Evolutionary conservation across 1,284 basidiomycete species (phyloP), one percentile per base, ranked within the genome.

Genomic region (Schizophyllum commune): DNA sequence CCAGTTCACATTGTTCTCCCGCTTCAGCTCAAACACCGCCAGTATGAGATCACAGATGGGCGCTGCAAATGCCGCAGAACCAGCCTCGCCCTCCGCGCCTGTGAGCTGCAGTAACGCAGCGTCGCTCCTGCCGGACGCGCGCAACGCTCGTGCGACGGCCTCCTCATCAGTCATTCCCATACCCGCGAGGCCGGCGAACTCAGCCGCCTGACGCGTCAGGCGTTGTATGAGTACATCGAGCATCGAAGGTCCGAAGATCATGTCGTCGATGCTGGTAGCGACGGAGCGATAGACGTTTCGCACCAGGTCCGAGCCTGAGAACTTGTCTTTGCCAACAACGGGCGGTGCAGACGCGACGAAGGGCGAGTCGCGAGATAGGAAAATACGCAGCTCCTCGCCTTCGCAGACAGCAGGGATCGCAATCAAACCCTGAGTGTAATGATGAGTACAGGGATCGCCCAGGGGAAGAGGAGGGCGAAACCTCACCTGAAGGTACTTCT

Each of bases 1-100:
- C 96, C 96, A 99, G 13, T 39, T 39, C 34, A 39, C 34, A 66
- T 96, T 96, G 69, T 96, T 92, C 73, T 92, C 91, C 77, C 94
- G 93, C 74, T 97, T 89, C 22, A 98, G 83, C 73, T 98, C 94
- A 66, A 98, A 98, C 7, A 98, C 80, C 21, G 95, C 92, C 59
- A 98, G 82, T 51, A 98, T 82, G 32, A 98, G 78, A 70, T 98
- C 95, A 69, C 94, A 97, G 60, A 99, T 97, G 0, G 96, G 95
- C 0, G 88, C 88, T 1, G 94, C 94, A 73, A 98, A 98, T 1
- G 83, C 84, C 4, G 89, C 92, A n/a, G 85, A 83, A 62, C 88
- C 91, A 1, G 88, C 89, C 73, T 95, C 93, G 34, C 91, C 93
- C 21, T 92, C 91, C 69, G 91, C 89, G 0, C 86, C 83, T 55